Conservation (phyloP, 1,284 basidiomycete genomes). For the Pascua guehoae region DNA sequence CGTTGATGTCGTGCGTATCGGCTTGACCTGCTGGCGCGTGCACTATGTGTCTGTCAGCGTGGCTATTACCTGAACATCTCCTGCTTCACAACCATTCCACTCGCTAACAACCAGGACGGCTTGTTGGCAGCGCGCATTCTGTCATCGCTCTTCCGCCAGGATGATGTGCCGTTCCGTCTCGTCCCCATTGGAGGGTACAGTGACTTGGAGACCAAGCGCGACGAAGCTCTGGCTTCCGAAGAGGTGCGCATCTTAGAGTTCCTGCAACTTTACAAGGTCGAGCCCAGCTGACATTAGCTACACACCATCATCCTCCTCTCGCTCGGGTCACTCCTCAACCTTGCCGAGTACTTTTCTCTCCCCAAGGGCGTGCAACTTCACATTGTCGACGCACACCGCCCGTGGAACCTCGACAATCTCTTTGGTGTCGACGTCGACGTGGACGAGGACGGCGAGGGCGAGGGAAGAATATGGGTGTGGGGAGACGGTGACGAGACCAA, state of each 20-base stretch:
- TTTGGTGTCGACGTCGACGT: constrained; percentile 61
- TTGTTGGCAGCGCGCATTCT: constrained; percentile 62
- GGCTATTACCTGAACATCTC: background rate
- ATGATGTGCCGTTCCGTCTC: constrained; percentile 86
- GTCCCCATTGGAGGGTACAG: constrained; percentile 87
- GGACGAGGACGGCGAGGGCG: constrained; percentile 48
- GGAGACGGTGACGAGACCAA: constrained; percentile 75
- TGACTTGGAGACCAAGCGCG: constrained; percentile 63
- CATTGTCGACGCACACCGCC: constrained; percentile 90
- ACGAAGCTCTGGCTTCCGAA: constrained; percentile 57
- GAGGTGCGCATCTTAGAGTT: constrained; percentile 5
- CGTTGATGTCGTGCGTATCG: constrained; percentile 38
- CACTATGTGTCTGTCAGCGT: background rate
- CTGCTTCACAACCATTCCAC: background rate
- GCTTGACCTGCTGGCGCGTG: no score
- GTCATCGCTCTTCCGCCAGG: constrained; percentile 82
- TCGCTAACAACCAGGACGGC: constrained; percentile 34
- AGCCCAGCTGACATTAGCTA: constrained; percentile 56
- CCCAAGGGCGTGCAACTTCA: constrained; percentile 63
- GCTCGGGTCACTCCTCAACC: constrained; percentile 82
- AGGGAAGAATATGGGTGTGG: constrained; percentile 67
- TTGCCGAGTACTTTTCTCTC: constrained; percentile 58
- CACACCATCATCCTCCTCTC: constrained; percentile 89
- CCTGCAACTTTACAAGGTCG: no score
- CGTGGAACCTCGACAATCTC: constrained; percentile 83